A percentile compares a stretch with the other conserved stretches of the same genome.
Evolutionary conservation across 2,329 filamentous ascomycete genomes (phyloP).

Genomic region (Aquanectria penicillioides): DNA sequence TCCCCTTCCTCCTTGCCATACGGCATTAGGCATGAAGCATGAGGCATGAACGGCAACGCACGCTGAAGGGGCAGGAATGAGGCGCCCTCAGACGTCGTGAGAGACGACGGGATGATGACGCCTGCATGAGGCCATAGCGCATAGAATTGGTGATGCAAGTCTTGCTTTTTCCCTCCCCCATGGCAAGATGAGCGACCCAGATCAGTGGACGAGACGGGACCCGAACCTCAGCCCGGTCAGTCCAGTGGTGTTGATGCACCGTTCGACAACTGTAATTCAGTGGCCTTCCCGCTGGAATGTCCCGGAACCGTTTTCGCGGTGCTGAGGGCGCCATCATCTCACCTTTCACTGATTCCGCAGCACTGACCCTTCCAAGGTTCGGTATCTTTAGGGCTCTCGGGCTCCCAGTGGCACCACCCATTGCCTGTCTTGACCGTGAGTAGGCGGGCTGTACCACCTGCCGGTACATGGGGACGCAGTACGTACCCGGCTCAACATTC

Average conservation of each 20-base stretch:
- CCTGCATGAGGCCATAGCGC: conserved; percentile 37
- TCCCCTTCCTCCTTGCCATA: background rate
- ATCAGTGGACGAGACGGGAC: background rate
- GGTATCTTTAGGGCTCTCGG: conserved; percentile 15
- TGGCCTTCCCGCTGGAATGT: conserved; percentile 8
- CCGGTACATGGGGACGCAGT: too few species aligned
- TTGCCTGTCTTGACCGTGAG: too few species aligned
- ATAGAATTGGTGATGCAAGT: conserved; percentile 26
- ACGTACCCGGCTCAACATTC: too few species aligned
- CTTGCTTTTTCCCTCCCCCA: conserved; percentile 21
- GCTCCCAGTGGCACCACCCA: conserved; percentile 11
- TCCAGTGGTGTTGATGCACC: conserved; percentile 4
- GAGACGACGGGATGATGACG: conserved; percentile 38
- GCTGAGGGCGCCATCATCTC: background rate
- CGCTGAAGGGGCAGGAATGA: background rate
- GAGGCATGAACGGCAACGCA: background rate
- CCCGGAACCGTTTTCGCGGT: conserved; percentile 9
- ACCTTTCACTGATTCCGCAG: background rate
- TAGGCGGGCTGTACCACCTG: too few species aligned
- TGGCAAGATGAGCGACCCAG: conserved; percentile 8
- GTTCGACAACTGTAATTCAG: conserved; percentile 4
- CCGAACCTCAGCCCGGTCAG: background rate
- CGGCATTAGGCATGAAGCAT: conserved; percentile 12
- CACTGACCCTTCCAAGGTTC: conserved; percentile 10
- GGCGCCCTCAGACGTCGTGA: conserved; percentile 12